phyloP scores from a whole-genome alignment of 1,284 basidiomycete species.

The Calocybe gambosa region DNA sequence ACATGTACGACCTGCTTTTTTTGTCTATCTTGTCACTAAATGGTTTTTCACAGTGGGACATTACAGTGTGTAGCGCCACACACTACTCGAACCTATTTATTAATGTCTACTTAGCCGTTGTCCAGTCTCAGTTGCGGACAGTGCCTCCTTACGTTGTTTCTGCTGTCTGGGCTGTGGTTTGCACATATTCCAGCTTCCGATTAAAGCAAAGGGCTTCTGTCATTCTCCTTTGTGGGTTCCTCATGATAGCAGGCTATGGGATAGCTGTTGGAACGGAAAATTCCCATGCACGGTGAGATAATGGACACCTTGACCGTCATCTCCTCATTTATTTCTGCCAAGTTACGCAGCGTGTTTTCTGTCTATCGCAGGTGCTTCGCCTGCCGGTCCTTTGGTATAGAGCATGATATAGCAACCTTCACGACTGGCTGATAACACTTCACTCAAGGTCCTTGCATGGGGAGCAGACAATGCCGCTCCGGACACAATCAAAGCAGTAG shows the following conservation, averaged over 20 bases:
- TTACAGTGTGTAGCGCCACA: slow-evolving; percentile 23
- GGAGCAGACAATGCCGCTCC: slow-evolving; percentile 34
- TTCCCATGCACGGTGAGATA: slow-evolving; percentile 27
- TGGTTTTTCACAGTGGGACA: slow-evolving; percentile 20
- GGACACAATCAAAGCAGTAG: slow-evolving; percentile 32
- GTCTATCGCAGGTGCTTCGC: slow-evolving; percentile 26
- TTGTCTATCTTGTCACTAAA: neutral
- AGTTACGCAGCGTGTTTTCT: slow-evolving; percentile 37
- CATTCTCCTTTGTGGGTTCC: slow-evolving; percentile 23
- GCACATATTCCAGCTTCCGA: slow-evolving; percentile 24
- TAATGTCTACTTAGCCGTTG: slow-evolving; percentile 26
- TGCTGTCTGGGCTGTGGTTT: slow-evolving; percentile 26
- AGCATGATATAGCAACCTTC: neutral
- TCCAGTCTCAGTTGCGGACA: slow-evolving; percentile 33
- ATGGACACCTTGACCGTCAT: neutral
- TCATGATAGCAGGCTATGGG: slow-evolving; percentile 30
- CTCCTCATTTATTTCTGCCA: neutral
- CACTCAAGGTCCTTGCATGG: slow-evolving; percentile 25
- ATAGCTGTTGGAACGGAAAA: slow-evolving; percentile 28
- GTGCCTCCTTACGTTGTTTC: slow-evolving; percentile 32
- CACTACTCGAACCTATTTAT: neutral
- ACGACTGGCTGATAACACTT: neutral
- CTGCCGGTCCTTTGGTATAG: slow-evolving; percentile 28
- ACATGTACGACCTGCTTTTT: slow-evolving; percentile 21
- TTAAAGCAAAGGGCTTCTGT: slow-evolving; percentile 23